phyloP scores from a whole-genome alignment of 768 basidiomycete genomes.

The Rhizopogon salebrosus region DNA sequence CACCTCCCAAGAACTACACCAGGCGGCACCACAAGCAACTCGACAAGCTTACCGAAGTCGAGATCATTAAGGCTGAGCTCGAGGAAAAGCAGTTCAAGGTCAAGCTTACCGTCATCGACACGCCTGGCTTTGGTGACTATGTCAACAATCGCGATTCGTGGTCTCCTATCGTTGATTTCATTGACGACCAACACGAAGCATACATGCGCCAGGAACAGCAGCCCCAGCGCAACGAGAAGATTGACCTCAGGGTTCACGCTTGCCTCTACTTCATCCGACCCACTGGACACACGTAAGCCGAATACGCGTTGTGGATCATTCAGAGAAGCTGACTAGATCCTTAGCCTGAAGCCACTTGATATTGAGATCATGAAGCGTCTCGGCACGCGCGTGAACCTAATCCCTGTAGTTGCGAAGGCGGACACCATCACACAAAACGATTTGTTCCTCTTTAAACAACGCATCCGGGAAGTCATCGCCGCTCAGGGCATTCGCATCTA shows the following conservation, averaged over 20 bases:
- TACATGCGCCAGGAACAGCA: slow-evolving; percentile 99
- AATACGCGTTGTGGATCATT: neutral
- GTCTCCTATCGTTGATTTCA: slow-evolving; percentile 97
- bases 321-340: neutral
- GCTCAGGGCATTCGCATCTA: slow-evolving; percentile 96
- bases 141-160: slow-evolving; percentile 99
- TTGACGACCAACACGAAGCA: slow-evolving; percentile 92
- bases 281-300: slow-evolving; percentile 88
- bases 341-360: slow-evolving; percentile 87
- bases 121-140: slow-evolving; percentile 99
- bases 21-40: slow-evolving; percentile 91
- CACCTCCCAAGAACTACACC: slow-evolving; percentile 84
- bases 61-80: slow-evolving; percentile 98
- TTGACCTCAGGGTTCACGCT: slow-evolving; percentile 92
- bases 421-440: slow-evolving; percentile 96
- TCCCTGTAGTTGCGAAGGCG: slow-evolving; percentile 96
- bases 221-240: slow-evolving; percentile 91
- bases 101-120: slow-evolving; percentile 98
- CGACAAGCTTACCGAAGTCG: slow-evolving; percentile 97
- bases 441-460: slow-evolving; percentile 86
- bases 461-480: slow-evolving; percentile 84
- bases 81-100: slow-evolving; percentile 99
- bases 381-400: slow-evolving; percentile 95
- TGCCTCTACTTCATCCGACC: slow-evolving; percentile 97
- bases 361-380: slow-evolving; percentile 99